Conservation (phyloP, 345 rosid species). For the Eucalyptus paniculata region DNA sequence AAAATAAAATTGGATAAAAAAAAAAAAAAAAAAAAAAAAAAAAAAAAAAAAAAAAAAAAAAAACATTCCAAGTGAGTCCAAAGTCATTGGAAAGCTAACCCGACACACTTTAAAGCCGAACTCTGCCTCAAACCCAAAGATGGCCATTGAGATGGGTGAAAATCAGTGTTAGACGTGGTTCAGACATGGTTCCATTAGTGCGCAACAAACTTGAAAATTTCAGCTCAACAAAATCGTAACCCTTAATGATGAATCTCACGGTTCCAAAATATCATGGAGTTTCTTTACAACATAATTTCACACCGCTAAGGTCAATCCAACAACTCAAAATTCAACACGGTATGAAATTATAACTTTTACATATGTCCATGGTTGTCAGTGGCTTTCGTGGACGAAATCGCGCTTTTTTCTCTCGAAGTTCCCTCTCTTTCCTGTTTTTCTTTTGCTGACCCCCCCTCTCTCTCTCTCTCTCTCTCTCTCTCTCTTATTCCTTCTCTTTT, state of each 20-base stretch:
- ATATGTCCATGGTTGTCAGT: neutral
- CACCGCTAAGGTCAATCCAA: neutral
- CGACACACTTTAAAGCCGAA: neutral
- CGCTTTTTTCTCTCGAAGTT: neutral
- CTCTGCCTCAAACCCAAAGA: neutral
- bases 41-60: too few relatives aligned
- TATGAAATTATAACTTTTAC: neutral
- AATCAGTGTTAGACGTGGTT: neutral
- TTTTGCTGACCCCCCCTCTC: neutral
- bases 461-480: neutral
- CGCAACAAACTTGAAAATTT: too few relatives aligned
- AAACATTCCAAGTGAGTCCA: neutral
- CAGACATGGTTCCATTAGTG: neutral
- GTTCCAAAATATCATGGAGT: neutral
- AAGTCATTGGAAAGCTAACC: neutral
- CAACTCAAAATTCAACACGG: neutral
- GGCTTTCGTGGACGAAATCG: neutral
- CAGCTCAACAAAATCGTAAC: neutral
- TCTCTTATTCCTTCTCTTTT: neutral
- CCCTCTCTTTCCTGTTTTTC: neutral
- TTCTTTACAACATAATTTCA: neutral
- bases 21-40: too few relatives aligned
- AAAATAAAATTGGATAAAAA: too few relatives aligned
- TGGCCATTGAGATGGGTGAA: neutral
- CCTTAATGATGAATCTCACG: neutral